Percentiles rank a stretch among this genome's conserved stretches.
Evolutionary conservation across 2,329 filamentous ascomycete species (phyloP).

Genomic region (Neocatenulostroma microsporum): DNA sequence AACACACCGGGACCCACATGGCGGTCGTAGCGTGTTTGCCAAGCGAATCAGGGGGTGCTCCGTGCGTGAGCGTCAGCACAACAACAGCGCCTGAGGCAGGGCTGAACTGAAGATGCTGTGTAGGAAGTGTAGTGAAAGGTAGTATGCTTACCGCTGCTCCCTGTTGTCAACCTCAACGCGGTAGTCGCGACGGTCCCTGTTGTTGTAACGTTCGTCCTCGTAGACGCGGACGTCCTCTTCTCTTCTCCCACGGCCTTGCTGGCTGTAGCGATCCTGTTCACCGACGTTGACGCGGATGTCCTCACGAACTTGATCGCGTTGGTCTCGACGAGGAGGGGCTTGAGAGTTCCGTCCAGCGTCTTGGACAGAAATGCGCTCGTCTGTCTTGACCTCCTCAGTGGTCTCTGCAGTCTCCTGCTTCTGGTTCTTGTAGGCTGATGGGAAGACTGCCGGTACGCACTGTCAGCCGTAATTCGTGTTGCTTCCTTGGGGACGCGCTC

Average conservation of each 20-base stretch:
- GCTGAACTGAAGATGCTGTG: conserved; percentile 16
- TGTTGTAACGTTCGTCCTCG: conserved; percentile 33
- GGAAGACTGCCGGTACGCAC: too few species aligned
- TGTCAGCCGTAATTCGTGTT: too few species aligned
- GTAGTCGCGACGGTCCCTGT: conserved; percentile 19
- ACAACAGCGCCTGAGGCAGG: conserved; percentile 4
- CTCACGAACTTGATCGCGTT: conserved; percentile 61
- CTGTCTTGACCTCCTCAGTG: conserved; percentile 72
- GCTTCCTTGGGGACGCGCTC: too few species aligned
- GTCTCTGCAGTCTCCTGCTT: conserved; percentile 52
- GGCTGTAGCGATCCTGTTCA: too few species aligned
- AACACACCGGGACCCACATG: conserved; percentile 26
- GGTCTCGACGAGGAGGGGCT: conserved; percentile 59
- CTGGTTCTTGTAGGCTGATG: conserved; percentile 87
- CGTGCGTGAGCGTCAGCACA: conserved; percentile 5
- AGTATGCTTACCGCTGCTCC: conserved; percentile 42
- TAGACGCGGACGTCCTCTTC: conserved; percentile 34
- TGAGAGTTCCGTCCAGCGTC: conserved; percentile 71
- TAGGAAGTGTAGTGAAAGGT: conserved; percentile 9
- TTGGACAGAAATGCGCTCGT: conserved; percentile 73
- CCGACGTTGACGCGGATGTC: conserved; percentile 78
- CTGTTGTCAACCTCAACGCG: conserved; percentile 37
- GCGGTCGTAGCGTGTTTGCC: conserved; percentile 24
- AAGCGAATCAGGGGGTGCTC: conserved; percentile 16
- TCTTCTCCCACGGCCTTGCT: conserved; percentile 47